A percentile compares a stretch with the other conserved stretches of the same genome.
phyloP scores from a whole-genome alignment of 176 grass and related monocot species.

The Microstegium vimineum region DNA sequence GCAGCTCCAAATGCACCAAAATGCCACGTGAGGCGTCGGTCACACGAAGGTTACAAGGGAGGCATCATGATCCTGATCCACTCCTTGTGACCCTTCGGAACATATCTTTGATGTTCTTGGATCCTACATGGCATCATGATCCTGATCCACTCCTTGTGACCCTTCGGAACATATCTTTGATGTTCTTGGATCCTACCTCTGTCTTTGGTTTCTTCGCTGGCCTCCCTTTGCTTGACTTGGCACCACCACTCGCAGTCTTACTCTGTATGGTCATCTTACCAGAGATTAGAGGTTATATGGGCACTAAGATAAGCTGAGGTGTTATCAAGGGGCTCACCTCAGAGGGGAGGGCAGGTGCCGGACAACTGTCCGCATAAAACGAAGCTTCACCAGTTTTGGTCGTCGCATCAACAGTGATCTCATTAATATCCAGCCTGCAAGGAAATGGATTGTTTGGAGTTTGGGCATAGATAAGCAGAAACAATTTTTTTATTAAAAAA shows the following conservation, averaged over 20 bases:
- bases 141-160: too few relatives aligned
- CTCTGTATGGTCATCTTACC: conserved; percentile 26
- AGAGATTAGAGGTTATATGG: conserved; percentile 7
- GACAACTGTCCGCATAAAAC: conserved; percentile 41
- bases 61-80: conserved; percentile 29
- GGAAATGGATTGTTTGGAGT: conserved; percentile 6
- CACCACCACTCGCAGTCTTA: conserved; percentile 28
- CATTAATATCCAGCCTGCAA: conserved; percentile 58
- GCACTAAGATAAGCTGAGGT: not conserved
- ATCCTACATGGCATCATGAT: too few relatives aligned
- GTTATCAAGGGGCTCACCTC: conserved; percentile 39
- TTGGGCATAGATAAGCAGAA: not conserved
- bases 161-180: too few relatives aligned
- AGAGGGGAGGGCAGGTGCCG: conserved; percentile 15
- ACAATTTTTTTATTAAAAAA: not conserved
- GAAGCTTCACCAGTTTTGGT: conserved; percentile 31
- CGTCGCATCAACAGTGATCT: conserved; percentile 35
- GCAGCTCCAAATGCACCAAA: not conserved
- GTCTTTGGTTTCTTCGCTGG: conserved; percentile 65
- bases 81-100: conserved; percentile 73
- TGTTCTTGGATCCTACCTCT: too few relatives aligned
- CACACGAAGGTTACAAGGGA: not conserved
- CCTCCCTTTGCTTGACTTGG: conserved; percentile 54
- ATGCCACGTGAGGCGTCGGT: not conserved
- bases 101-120: conserved; percentile 91